Evolutionary conservation across 768 basidiomycete species (phyloP).

Genomic region (Lyophyllum shimeji): DNA sequence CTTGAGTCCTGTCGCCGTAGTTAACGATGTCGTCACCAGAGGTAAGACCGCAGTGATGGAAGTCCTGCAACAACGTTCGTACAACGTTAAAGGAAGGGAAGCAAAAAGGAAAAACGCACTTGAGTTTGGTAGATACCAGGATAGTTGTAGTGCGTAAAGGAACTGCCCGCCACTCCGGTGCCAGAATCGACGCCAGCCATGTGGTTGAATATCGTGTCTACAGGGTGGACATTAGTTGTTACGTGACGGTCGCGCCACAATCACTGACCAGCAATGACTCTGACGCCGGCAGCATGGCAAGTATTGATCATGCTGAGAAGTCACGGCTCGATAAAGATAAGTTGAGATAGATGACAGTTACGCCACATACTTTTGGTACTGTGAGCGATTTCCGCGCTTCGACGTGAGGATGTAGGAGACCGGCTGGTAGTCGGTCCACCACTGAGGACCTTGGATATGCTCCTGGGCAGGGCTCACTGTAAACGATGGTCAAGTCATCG

Average conservation of each 20-base stretch:
- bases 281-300: constrained; percentile 56
- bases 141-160: constrained; percentile 54
- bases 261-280: constrained; percentile 49
- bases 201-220: constrained; percentile 65
- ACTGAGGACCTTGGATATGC: constrained; percentile 56
- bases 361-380: constrained; percentile 44
- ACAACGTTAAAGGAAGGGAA: background rate
- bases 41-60: constrained; percentile 64
- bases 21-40: constrained; percentile 53
- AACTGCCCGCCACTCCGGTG: constrained; percentile 46
- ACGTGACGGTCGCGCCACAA: background rate
- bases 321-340: background rate
- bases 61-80: constrained; percentile 35
- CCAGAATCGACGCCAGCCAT: constrained; percentile 56
- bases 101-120: constrained; percentile 41
- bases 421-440: constrained; percentile 78
- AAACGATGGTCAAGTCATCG: too few relatives aligned
- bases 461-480: constrained; percentile 55
- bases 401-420: constrained; percentile 66
- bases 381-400: constrained; percentile 59
- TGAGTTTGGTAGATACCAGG: constrained; percentile 46
- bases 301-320: constrained; percentile 41
- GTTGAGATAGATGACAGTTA: constrained; percentile 10
- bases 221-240: background rate
- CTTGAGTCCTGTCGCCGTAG: constrained; percentile 51